These are phyloP conservation scores for Wickerhamomyces bovis DNA, from an alignment of 805 yeast species.

Conservation along the genomic window DNA sequence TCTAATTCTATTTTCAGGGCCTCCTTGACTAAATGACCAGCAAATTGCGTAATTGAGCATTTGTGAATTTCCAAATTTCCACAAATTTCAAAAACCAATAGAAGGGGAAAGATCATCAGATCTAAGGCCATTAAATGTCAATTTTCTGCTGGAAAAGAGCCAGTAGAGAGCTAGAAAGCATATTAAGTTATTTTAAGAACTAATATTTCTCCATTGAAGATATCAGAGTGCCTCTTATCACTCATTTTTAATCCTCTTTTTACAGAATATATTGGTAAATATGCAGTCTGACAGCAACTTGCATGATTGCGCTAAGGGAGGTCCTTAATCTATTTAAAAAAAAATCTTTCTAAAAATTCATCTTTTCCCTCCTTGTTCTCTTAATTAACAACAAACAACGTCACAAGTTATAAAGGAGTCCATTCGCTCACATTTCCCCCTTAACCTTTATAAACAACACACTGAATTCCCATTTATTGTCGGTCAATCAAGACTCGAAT, in stretches of 20 bases:
- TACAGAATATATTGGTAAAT: too few relatives aligned
- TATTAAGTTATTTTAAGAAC: too few relatives aligned
- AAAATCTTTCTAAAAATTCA: neutral
- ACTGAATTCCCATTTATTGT: neutral
- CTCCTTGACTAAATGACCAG: neutral
- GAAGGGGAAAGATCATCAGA: neutral
- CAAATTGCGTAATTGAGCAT: neutral
- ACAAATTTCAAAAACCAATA: too few relatives aligned
- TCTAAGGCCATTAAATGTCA: neutral
- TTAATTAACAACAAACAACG: neutral
- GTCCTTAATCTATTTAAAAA: neutral
- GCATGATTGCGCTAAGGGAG: neutral
- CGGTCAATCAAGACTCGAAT: too few relatives aligned
- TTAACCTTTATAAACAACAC: neutral
- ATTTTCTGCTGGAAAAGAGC: neutral
- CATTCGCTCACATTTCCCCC: neutral
- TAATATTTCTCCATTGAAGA: too few relatives aligned
- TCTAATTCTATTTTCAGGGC: neutral
- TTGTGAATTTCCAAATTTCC: too few relatives aligned
- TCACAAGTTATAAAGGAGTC: neutral
- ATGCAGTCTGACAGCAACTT: neutral
- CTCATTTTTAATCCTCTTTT: too few relatives aligned
- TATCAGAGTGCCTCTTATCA: neutral
- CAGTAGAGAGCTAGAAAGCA: too few relatives aligned
- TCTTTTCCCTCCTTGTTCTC: neutral